Percentiles rank a stretch among this genome's conserved stretches.
phyloP scores from a whole-genome alignment of 768 basidiomycete genomes.

The Cystofilobasidium bisporidii region DNA sequence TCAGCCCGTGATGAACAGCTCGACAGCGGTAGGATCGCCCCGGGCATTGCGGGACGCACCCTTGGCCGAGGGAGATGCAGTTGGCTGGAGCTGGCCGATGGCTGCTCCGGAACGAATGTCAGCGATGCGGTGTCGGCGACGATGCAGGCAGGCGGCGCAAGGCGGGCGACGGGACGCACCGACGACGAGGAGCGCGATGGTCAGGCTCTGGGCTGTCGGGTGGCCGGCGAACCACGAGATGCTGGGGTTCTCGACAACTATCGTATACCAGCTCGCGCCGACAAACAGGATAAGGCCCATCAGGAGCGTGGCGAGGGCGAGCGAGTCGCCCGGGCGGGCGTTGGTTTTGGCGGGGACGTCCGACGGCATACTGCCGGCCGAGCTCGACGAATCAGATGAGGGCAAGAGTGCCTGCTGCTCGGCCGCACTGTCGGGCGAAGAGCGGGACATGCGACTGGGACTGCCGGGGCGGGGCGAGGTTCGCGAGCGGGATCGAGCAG shows the following conservation, averaged over 20 bases:
- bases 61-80: constrained; percentile 3
- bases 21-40: too few relatives aligned
- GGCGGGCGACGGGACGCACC: neutral
- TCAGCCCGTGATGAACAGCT: too few relatives aligned
- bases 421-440: too few relatives aligned
- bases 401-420: neutral
- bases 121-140: neutral
- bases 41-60: constrained; percentile 4
- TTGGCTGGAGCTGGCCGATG: constrained; percentile 17
- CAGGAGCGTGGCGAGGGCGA: neutral
- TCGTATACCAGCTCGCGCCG: neutral
- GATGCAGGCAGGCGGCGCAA: neutral
- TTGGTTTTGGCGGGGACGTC: neutral
- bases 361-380: neutral
- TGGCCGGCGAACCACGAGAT: constrained; percentile 9
- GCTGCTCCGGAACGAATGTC: neutral
- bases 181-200: neutral
- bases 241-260: neutral
- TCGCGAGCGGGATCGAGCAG: too few relatives aligned
- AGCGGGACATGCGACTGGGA: too few relatives aligned
- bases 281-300: constrained; percentile 6
- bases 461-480: too few relatives aligned
- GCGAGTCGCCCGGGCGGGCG: neutral
- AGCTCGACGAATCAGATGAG: neutral
- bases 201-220: constrained; percentile 8